Conservation (phyloP, 2,329 filamentous ascomycete species). For the Hypoxylon sp. region DNA sequence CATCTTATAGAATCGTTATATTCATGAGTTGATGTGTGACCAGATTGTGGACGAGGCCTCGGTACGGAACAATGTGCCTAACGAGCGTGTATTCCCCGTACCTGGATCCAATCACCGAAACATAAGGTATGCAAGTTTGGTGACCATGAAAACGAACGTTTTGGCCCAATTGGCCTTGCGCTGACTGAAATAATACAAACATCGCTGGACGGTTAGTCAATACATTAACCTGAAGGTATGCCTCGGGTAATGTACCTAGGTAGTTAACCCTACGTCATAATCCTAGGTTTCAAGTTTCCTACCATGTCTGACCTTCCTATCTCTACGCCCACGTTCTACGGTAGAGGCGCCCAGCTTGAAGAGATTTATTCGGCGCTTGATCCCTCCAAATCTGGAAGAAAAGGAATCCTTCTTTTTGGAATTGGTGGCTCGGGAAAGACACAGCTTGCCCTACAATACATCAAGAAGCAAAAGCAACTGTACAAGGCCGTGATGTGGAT, state of each 20-base stretch:
- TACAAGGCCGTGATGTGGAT: conserved; percentile 16
- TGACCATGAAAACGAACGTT: conserved; percentile 15
- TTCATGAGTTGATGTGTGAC: neutral
- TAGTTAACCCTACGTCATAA: neutral
- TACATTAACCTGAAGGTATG: neutral
- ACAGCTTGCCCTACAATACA: conserved; percentile 51
- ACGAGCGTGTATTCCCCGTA: conserved; percentile 25
- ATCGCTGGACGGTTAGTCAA: conserved; percentile 16
- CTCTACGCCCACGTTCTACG: neutral
- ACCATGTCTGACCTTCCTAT: neutral
- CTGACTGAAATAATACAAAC: conserved; percentile 9
- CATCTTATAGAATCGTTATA: neutral
- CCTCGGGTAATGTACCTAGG: too few relatives aligned
- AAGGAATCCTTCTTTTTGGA: conserved; percentile 46
- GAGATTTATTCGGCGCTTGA: neutral
- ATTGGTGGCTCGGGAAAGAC: conserved; percentile 55
- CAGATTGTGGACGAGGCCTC: conserved; percentile 23
- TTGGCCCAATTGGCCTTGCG: conserved; percentile 9
- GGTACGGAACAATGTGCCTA: conserved; percentile 17
- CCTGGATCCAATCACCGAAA: conserved; percentile 19
- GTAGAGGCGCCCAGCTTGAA: neutral
- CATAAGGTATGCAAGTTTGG: conserved; percentile 28
- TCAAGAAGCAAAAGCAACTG: conserved; percentile 24
- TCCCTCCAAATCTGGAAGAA: conserved; percentile 2
- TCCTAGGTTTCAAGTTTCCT: neutral